Percentiles rank a stretch among this genome's conserved stretches.
Evolutionary conservation across 2,329 filamentous ascomycete genomes (phyloP).

Genomic region (Cryphonectria radicalis): DNA sequence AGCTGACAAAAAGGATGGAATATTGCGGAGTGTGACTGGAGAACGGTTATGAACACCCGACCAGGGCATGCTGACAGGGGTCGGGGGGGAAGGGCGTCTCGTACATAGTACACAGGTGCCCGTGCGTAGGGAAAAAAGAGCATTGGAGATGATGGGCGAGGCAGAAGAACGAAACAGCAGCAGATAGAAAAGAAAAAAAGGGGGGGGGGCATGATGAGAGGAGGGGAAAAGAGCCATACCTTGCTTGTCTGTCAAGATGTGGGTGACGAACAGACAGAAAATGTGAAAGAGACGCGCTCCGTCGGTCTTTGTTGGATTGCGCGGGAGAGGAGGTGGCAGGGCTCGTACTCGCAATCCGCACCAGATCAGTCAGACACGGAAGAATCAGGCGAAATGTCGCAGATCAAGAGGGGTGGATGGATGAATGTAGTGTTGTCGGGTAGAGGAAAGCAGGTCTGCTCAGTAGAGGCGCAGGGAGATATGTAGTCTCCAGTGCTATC

Average conservation of each 20-base stretch:
- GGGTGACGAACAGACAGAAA: background rate
- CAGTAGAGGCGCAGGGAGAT: slow-evolving; percentile 7
- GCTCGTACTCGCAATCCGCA: background rate
- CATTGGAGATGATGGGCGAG: background rate
- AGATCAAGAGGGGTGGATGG: background rate
- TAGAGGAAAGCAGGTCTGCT: slow-evolving; percentile 1
- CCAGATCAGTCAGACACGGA: background rate
- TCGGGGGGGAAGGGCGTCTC: slow-evolving; percentile 1
- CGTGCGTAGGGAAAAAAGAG: background rate
- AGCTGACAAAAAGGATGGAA: slow-evolving; percentile 15
- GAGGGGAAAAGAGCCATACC: background rate
- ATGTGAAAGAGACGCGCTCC: background rate
- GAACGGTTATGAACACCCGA: background rate
- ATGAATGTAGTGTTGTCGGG: background rate
- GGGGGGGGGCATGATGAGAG: background rate
- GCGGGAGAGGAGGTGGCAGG: background rate
- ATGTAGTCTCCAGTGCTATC: background rate
- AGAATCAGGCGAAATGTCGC: background rate
- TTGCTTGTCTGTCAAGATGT: background rate
- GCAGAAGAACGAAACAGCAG: background rate
- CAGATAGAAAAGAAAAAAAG: background rate
- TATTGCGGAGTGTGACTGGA: slow-evolving; percentile 13
- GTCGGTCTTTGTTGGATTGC: background rate
- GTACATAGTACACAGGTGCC: background rate
- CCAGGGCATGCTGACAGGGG: slow-evolving; percentile 11